phyloP scores from a whole-genome alignment of 805 yeast species.

The Metschnikowia gelsemii region DNA sequence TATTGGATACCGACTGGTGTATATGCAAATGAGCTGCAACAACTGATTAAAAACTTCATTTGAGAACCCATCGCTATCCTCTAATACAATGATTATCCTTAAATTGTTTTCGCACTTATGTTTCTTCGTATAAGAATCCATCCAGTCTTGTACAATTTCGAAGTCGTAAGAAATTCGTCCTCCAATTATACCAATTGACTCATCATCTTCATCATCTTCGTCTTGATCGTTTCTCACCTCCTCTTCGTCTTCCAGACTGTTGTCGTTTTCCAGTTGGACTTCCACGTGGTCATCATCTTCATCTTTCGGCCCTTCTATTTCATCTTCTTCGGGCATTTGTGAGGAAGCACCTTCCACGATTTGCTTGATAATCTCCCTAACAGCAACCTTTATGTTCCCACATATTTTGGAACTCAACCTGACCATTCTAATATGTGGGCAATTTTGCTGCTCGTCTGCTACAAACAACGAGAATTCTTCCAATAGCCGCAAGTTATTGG shows the following conservation, averaged over 20 bases:
- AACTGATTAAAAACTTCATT: constrained; percentile 38
- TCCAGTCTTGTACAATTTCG: constrained; percentile 37
- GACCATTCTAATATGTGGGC: constrained; percentile 23
- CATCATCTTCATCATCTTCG: constrained; percentile 21
- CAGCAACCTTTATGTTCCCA: constrained; percentile 32
- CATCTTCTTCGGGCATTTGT: constrained; percentile 1
- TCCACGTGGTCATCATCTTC: constrained; percentile 17
- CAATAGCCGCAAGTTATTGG: constrained; percentile 39
- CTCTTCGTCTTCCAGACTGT: constrained; percentile 13
- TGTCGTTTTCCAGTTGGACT: constrained; percentile 1
- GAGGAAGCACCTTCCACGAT: constrained; percentile 17
- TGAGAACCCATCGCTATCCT: constrained; percentile 38
- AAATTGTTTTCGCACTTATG: constrained; percentile 12
- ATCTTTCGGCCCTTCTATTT: constrained; percentile 13
- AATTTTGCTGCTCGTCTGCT: constrained; percentile 7
- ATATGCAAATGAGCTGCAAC: constrained; percentile 30
- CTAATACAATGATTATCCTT: constrained; percentile 31
- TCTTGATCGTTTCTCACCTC: constrained; percentile 15
- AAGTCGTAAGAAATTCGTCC: constrained; percentile 37
- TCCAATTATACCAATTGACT: constrained; percentile 7
- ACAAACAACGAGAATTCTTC: constrained; percentile 32
- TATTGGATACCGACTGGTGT: constrained; percentile 29
- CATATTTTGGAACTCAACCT: constrained; percentile 33
- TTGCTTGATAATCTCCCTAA: constrained; percentile 37
- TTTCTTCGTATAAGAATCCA: constrained; percentile 15